Evolutionary conservation across 1,139 yeast genomes (phyloP).

Genomic region (Candida sp.): DNA sequence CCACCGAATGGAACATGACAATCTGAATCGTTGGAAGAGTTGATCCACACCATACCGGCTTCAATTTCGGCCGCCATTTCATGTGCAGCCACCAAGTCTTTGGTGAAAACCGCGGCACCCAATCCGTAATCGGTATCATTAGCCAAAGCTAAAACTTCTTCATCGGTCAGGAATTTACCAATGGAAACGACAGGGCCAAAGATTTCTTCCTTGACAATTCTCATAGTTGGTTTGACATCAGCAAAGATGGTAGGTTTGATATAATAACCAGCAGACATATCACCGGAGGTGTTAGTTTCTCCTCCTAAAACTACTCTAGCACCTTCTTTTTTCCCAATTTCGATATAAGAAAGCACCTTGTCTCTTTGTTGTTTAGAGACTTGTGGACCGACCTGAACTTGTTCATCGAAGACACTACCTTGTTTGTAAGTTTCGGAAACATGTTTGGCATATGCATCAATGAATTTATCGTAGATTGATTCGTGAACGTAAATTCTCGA

Average conservation of each 20-base stretch:
- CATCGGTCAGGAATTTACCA: constrained; percentile 50
- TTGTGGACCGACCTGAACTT: constrained; percentile 74
- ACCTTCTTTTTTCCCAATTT: constrained; percentile 54
- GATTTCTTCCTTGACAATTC: constrained; percentile 55
- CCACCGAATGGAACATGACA: constrained; percentile 78
- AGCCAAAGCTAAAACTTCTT: constrained; percentile 48
- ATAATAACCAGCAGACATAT: constrained; percentile 42
- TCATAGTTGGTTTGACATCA: constrained; percentile 50
- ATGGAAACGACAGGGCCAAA: constrained; percentile 60
- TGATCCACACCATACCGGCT: constrained; percentile 59
- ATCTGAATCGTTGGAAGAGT: constrained; percentile 75
- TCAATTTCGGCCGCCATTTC: constrained; percentile 40
- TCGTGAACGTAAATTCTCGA: constrained; percentile 46
- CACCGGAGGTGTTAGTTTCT: constrained; percentile 34
- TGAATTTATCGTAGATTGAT: constrained; percentile 44
- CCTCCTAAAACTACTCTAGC: constrained; percentile 50
- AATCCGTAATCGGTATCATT: constrained; percentile 54
- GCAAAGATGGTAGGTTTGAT: constrained; percentile 55
- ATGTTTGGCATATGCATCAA: constrained; percentile 34
- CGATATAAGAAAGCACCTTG: constrained; percentile 49
- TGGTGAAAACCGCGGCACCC: constrained; percentile 80
- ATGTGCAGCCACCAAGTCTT: constrained; percentile 46
- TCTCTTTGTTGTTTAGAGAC: constrained; percentile 68
- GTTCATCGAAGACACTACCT: constrained; percentile 56
- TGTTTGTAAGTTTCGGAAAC: constrained; percentile 46